Evolutionary conservation across 1,284 basidiomycete species (phyloP).

Genomic region (Ceratobasidium sp.): DNA sequence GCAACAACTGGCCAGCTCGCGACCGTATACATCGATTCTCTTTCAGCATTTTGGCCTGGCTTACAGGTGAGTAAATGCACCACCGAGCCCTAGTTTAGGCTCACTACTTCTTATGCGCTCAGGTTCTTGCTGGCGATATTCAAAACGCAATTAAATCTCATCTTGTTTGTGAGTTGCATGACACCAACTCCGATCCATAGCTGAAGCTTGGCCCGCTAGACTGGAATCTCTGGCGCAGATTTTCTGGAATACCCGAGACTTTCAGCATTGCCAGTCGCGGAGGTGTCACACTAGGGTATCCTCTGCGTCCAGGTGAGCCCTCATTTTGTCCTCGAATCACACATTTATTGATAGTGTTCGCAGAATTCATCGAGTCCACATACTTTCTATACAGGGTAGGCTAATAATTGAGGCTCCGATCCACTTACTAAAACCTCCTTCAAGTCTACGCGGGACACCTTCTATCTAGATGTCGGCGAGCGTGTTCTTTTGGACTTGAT

Average conservation of each 20-base stretch:
- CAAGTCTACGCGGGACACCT: slow-evolving; percentile 89
- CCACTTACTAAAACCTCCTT: slow-evolving; percentile 28
- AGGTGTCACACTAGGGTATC: slow-evolving; percentile 85
- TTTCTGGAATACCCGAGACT: slow-evolving; percentile 89
- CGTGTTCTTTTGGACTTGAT: slow-evolving; percentile 82
- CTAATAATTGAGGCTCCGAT: slow-evolving; percentile 40
- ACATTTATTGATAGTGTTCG: slow-evolving; percentile 29
- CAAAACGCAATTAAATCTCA: slow-evolving; percentile 90
- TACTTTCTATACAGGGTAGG: slow-evolving; percentile 91
- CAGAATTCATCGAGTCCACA: slow-evolving; percentile 92
- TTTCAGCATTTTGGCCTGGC: slow-evolving; percentile 90
- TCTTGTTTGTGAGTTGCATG: slow-evolving; percentile 73
- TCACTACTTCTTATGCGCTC: slow-evolving; percentile 62
- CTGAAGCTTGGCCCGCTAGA: slow-evolving; percentile 62
- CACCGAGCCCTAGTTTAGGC: no score
- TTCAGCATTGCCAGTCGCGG: slow-evolving; percentile 82
- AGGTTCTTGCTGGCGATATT: slow-evolving; percentile 90
- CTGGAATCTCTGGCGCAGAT: slow-evolving; percentile 90
- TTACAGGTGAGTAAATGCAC: slow-evolving; percentile 58
- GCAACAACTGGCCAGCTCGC: slow-evolving; percentile 80
- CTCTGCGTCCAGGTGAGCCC: slow-evolving; percentile 77
- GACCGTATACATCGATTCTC: slow-evolving; percentile 81
- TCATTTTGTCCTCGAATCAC: slow-evolving; percentile 2
- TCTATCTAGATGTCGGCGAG: slow-evolving; percentile 92
- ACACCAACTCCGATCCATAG: background rate